phyloP scores from a whole-genome alignment of 345 rosid species.

The Zanthoxylum bungeanum region DNA sequence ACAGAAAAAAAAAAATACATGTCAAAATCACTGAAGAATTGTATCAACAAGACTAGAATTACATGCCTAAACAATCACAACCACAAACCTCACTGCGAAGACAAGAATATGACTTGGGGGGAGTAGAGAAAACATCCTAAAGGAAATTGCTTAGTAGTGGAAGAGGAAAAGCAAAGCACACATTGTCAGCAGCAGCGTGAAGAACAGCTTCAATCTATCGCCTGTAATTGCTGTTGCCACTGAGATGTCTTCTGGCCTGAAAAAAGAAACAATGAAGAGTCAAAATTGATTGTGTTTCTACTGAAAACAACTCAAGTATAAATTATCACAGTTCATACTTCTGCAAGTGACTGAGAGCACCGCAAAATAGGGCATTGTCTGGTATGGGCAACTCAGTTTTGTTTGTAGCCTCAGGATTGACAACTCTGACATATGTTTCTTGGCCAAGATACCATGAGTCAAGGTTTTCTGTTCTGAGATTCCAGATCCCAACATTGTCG shows the following conservation, averaged over 20 bases:
- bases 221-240: constrained; percentile 28
- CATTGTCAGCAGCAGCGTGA: constrained; percentile 31
- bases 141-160: constrained; percentile 20
- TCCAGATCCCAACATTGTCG: constrained; percentile 98
- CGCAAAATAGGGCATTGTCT: constrained; percentile 86
- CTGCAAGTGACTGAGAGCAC: constrained; percentile 67
- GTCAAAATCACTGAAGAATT: constrained; percentile 28
- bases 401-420: constrained; percentile 90
- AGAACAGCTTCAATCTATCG: constrained; percentile 23
- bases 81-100: constrained; percentile 27
- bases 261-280: constrained; percentile 9
- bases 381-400: constrained; percentile 86
- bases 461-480: constrained; percentile 91
- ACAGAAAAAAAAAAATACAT: constrained; percentile 11
- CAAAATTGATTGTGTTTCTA: constrained; percentile 6
- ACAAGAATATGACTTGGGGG: constrained; percentile 14
- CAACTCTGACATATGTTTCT: constrained; percentile 85
- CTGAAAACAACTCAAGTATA: neutral
- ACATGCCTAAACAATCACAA: constrained; percentile 37
- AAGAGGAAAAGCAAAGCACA: constrained; percentile 20
- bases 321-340: constrained; percentile 41
- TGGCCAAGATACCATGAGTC: constrained; percentile 99
- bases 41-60: constrained; percentile 31
- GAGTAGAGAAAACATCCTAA: constrained; percentile 6
- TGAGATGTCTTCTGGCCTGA: constrained; percentile 80